Conservation (phyloP, 1,284 basidiomycete species). For the Marasmius fiardii region DNA sequence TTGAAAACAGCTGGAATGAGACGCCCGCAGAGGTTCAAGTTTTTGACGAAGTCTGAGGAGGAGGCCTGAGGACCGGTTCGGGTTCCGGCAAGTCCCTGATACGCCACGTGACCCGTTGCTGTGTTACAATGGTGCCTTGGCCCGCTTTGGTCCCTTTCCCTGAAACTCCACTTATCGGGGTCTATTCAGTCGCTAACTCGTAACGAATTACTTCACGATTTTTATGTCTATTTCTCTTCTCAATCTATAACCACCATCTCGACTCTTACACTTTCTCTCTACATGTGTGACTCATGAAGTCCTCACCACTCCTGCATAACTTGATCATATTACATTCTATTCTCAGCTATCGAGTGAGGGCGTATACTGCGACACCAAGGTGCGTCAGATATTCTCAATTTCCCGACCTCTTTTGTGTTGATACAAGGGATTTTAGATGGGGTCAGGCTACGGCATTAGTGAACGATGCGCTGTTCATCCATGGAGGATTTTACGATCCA, state of each 20-base stretch:
- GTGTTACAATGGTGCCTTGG: background rate
- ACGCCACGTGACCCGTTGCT: background rate
- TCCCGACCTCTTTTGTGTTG: background rate
- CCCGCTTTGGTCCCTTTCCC: background rate
- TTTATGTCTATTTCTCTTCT: background rate
- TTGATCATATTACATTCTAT: background rate
- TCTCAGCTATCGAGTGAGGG: conserved; percentile 10
- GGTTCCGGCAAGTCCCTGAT: too few species aligned
- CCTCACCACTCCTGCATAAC: background rate
- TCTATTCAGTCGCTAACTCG: background rate
- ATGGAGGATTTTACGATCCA: conserved; percentile 77
- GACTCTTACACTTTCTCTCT: background rate
- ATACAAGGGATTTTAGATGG: conserved; percentile 54
- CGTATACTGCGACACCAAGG: conserved; percentile 23
- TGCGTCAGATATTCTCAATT: conserved; percentile 5
- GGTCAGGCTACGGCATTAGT: conserved; percentile 69
- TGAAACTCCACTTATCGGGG: background rate
- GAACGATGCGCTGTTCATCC: conserved; percentile 62
- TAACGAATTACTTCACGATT: conserved; percentile 1
- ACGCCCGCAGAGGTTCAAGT: too few species aligned
- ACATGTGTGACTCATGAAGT: background rate
- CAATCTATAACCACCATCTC: background rate
- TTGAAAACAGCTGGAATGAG: too few species aligned
- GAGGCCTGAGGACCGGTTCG: too few species aligned
- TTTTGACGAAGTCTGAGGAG: too few species aligned